Conservation (phyloP, 768 basidiomycete genomes). For the Sporobolomyces roseus region DNA sequence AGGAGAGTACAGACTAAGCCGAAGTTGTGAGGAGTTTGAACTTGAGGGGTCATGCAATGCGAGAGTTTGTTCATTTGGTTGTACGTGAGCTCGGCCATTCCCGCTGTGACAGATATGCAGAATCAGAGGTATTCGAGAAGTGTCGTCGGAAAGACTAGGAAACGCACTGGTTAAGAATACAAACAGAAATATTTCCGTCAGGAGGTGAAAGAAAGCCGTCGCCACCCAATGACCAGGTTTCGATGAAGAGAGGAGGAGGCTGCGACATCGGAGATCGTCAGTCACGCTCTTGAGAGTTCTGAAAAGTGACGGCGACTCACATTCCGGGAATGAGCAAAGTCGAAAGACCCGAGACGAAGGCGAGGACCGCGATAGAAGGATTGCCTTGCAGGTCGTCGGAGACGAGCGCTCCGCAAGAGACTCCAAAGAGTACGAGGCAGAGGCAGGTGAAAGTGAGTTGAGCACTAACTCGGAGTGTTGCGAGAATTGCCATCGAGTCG, state of each 20-base stretch:
- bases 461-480: neutral
- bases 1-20: conserved; percentile 11
- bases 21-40: neutral
- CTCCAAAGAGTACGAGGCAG: conserved; percentile 12
- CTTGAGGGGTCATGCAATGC: conserved; percentile 6
- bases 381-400: conserved; percentile 8
- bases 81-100: conserved; percentile 12
- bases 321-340: conserved; percentile 5
- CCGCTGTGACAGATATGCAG: neutral
- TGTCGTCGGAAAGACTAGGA: neutral
- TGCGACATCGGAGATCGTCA: neutral
- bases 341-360: conserved; percentile 11
- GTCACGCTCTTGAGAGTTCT: neutral
- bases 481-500: neutral
- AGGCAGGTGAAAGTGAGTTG: conserved; percentile 1
- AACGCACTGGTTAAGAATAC: conserved; percentile 9
- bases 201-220: conserved; percentile 7
- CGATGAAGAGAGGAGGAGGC: neutral
- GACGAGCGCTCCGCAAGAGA: conserved; percentile 8
- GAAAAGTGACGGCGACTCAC: neutral
- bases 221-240: neutral
- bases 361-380: neutral
- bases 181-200: neutral
- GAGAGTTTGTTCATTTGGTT: conserved; percentile 10
- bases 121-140: neutral